These are phyloP conservation scores for Fusarium euwallaceae DNA, from an alignment of 2,329 filamentous ascomycete genomes.

Conservation along the genomic window DNA sequence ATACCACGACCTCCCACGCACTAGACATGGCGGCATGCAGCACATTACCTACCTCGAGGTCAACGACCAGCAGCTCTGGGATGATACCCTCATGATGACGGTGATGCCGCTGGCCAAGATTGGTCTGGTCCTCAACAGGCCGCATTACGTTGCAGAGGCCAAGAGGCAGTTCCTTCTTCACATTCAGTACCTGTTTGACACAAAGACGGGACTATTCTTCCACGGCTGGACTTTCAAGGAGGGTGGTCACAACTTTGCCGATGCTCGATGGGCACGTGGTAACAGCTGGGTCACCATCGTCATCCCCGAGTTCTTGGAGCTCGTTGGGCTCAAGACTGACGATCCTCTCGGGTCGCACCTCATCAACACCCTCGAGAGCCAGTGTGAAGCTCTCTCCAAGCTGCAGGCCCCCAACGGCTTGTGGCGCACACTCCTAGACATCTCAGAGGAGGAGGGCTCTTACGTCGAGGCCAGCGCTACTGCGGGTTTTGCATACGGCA, in stretches of 20 bases:
- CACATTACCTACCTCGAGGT: constrained; percentile 79
- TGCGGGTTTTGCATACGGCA: constrained; percentile 84
- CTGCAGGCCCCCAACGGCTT: constrained; percentile 74
- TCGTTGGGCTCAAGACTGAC: constrained; percentile 72
- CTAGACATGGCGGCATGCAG: constrained; percentile 79
- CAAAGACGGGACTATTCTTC: constrained; percentile 79
- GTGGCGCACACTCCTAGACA: constrained; percentile 82
- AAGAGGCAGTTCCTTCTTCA: constrained; percentile 83
- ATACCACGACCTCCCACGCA: constrained; percentile 80
- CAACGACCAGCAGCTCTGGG: constrained; percentile 84
- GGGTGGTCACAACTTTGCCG: constrained; percentile 72
- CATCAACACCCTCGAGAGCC: constrained; percentile 74
- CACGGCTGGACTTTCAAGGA: constrained; percentile 85
- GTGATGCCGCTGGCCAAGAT: constrained; percentile 86
- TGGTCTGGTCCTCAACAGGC: constrained; percentile 75
- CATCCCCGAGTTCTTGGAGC: constrained; percentile 84
- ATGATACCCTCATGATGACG: constrained; percentile 91
- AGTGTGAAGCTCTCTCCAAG: constrained; percentile 73
- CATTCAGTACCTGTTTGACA: constrained; percentile 83
- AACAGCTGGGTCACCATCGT: constrained; percentile 85
- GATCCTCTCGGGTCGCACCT: constrained; percentile 74
- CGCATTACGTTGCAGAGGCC: constrained; percentile 82
- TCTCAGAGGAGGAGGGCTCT: constrained; percentile 74
- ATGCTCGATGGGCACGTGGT: constrained; percentile 69
- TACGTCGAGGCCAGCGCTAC: constrained; percentile 84